These are phyloP conservation scores for Barnettozyma sucrosica DNA, from an alignment of 805 yeast genomes.

Conservation along the genomic window DNA sequence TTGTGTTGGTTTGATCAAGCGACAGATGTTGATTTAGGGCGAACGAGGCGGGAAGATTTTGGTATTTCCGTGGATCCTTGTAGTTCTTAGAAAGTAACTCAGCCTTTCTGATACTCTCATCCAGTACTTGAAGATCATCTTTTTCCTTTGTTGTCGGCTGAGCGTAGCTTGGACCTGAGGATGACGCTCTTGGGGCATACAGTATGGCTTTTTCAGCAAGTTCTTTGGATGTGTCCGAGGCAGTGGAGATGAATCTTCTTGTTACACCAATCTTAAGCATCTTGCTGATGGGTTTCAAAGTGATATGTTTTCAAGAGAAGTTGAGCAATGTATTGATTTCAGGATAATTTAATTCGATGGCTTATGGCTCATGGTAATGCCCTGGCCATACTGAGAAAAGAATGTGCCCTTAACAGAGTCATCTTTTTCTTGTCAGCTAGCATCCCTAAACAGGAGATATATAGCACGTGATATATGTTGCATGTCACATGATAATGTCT, in stretches of 20 bases:
- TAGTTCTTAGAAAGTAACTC: slow-evolving; percentile 18
- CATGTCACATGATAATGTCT: neutral
- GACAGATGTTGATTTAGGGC: slow-evolving; percentile 53
- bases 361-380: neutral
- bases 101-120: slow-evolving; percentile 24
- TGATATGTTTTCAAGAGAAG: neutral
- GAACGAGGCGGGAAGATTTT: slow-evolving; percentile 45
- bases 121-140: slow-evolving; percentile 19
- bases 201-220: slow-evolving; percentile 20
- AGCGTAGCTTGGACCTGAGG: neutral
- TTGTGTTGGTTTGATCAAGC: slow-evolving; percentile 36
- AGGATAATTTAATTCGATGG: neutral
- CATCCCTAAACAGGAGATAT: neutral
- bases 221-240: slow-evolving; percentile 21
- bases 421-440: neutral
- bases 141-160: neutral
- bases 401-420: neutral
- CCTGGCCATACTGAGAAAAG: neutral
- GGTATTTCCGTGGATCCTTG: slow-evolving; percentile 16
- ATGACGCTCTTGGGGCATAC: slow-evolving; percentile 10
- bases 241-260: slow-evolving; percentile 17
- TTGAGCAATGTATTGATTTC: too few relatives aligned
- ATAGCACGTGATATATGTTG: too few relatives aligned
- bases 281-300: neutral
- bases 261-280: neutral